A percentile compares a stretch with the other conserved stretches of the same genome.
These are phyloP conservation scores for Hortiboletus rubellus DNA, from an alignment of 1,284 basidiomycete species.

Conservation along the genomic window DNA sequence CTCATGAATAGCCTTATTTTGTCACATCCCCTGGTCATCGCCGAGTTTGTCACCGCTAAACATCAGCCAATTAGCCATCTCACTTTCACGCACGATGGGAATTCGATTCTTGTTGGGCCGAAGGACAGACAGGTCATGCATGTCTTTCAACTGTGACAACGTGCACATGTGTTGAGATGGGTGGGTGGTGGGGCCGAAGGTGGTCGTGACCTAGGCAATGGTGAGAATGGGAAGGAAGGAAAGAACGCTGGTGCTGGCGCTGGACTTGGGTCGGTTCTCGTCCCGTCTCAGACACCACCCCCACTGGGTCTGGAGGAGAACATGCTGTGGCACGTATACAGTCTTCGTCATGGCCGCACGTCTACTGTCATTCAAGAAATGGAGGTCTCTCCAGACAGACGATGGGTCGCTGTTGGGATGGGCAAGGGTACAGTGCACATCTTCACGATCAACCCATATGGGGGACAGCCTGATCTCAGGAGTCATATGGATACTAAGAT, in stretches of 20 bases:
- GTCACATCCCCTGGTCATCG: slow-evolving; percentile 36
- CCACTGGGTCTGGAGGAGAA: slow-evolving; percentile 18
- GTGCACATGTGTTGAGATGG: slow-evolving; percentile 30
- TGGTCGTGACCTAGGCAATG: background rate
- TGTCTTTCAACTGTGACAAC: slow-evolving; percentile 54
- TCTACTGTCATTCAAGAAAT: slow-evolving; percentile 60
- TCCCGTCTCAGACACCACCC: slow-evolving; percentile 2
- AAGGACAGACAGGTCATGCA: slow-evolving; percentile 61
- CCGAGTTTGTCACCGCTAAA: slow-evolving; percentile 49
- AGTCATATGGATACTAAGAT: slow-evolving; percentile 64
- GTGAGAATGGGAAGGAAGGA: slow-evolving; percentile 5
- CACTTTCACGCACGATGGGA: slow-evolving; percentile 61
- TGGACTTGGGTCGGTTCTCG: slow-evolving; percentile 4
- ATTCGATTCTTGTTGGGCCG: slow-evolving; percentile 54
- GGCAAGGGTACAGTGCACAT: slow-evolving; percentile 67
- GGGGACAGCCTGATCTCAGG: slow-evolving; percentile 60
- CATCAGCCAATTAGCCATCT: slow-evolving; percentile 54
- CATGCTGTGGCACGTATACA: slow-evolving; percentile 63
- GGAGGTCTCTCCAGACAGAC: slow-evolving; percentile 61
- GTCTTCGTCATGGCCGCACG: slow-evolving; percentile 71
- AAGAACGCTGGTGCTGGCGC: slow-evolving; percentile 6
- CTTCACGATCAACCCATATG: slow-evolving; percentile 75
- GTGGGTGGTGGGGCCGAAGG: background rate
- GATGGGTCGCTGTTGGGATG: slow-evolving; percentile 73
- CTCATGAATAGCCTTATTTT: slow-evolving; percentile 29